Evolutionary conservation across 1,284 basidiomycete genomes (phyloP), one percentile per base, ranked within the genome.

Genomic region (Trichosporon ovoides): DNA sequence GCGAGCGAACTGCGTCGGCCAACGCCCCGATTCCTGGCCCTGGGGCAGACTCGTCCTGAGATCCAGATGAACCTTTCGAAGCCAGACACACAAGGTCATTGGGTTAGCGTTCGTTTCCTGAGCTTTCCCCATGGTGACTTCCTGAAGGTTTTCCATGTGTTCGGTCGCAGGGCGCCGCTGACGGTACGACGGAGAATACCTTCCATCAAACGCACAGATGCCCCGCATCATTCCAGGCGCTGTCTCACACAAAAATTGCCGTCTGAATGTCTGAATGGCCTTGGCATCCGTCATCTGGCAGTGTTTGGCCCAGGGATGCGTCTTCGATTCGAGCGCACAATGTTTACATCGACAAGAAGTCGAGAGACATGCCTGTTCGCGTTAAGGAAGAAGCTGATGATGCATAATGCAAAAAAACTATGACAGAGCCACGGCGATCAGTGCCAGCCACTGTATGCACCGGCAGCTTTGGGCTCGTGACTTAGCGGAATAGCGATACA

Each of bases 401-500:
- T 48, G 43, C 43, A 48, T 48, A n/a, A 48, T 48, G 43, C 43
- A 48, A 48, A 24, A 48, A 31, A 31, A 22, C 24, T 22, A 3
- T 48, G n/a, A 48, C 43, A 48, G n/a, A 48, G 24, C 18, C 22
- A 28, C 43, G 6, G 35, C 11, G 43, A 12, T 9, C 24, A 14
- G 14, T n/a, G n/a, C 20, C 7, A 12, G n/a, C 22, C 28, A 9
- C 40, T 16, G 22, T 20, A 20, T 24, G 40, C 40, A 46, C 40
- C 7, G 20, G 24, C 22, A 24, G 20, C 22, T 20, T 6, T 11
- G 24, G 14, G 35, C 35, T 31, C n/a, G 40, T 13, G 40, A 24
- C 16, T 28, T 48, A 48, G n/a, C n/a, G n/a, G n/a, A n/a, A n/a
- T n/a, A n/a, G 43, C 14, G 43, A 31, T 48, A 48, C 43, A 48